Percentiles rank a stretch among this genome's conserved stretches.
Evolutionary conservation across 305 asterid genomes (phyloP).

Genomic region (Fraxinus latifolia): DNA sequence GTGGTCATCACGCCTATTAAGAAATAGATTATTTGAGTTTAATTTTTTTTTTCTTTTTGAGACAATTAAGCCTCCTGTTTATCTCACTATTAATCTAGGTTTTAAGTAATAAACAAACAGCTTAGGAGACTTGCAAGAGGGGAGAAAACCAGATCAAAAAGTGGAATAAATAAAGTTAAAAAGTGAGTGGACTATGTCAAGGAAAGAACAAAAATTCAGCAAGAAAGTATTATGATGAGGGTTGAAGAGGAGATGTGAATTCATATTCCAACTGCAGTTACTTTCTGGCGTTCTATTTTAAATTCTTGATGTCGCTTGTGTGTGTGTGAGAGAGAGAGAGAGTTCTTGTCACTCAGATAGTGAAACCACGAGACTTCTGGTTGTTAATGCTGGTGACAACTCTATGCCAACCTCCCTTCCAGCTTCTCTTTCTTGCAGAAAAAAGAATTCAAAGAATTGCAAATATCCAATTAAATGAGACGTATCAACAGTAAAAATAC

Average conservation of each 20-base stretch:
- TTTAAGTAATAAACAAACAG: too few relatives aligned
- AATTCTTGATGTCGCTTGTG: background rate
- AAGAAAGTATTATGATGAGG: background rate
- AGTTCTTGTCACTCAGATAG: slow-evolving; percentile 6
- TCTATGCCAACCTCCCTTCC: slow-evolving; percentile 12
- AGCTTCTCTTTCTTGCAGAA: background rate
- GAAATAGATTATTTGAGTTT: background rate
- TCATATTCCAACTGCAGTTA: background rate
- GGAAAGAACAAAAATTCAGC: background rate
- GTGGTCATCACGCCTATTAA: background rate
- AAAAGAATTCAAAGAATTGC: background rate
- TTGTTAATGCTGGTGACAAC: slow-evolving; percentile 16
- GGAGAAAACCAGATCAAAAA: background rate
- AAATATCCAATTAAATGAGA: background rate
- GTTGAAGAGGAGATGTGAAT: background rate
- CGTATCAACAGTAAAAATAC: background rate
- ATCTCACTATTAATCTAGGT: background rate
- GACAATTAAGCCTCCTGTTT: background rate
- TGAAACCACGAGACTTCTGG: background rate
- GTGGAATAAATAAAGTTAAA: background rate
- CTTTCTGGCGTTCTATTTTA: background rate
- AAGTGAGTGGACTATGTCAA: background rate
- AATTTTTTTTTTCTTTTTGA: too few relatives aligned
- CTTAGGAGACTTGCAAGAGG: background rate
- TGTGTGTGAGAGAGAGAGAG: background rate